Percentiles rank a stretch among this genome's conserved stretches.
Evolutionary conservation across 2,329 filamentous ascomycete genomes (phyloP).

Genomic region (Fusarium acutatum): DNA sequence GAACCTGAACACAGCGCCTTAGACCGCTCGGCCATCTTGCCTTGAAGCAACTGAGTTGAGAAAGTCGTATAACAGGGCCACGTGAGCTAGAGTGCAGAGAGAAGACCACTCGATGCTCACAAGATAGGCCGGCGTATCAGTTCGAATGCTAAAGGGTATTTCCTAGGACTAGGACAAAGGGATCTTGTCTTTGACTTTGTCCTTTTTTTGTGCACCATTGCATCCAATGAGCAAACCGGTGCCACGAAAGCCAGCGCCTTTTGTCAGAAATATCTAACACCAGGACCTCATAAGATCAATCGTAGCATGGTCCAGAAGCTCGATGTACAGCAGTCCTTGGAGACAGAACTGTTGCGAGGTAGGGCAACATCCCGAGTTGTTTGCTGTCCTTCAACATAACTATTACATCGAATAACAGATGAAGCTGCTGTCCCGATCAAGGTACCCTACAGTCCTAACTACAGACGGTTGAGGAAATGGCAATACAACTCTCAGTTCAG

Average conservation of each 20-base stretch:
- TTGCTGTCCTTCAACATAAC: not conserved
- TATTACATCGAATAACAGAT: not conserved
- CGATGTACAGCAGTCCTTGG: not conserved
- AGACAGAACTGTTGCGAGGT: not conserved
- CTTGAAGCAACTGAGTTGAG: rapidly evolving
- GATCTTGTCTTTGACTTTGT: too few relatives aligned
- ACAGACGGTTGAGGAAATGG: not conserved
- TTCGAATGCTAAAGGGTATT: rapidly evolving
- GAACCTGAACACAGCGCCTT: slow-evolving; percentile 39
- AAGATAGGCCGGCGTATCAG: rapidly evolving
- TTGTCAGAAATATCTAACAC: not conserved
- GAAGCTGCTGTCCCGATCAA: not conserved
- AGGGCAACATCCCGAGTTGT: too few relatives aligned
- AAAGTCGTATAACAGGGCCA: rapidly evolving
- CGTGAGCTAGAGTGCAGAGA: rapidly evolving
- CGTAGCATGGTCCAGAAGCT: not conserved
- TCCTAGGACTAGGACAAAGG: rapidly evolving
- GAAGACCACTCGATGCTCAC: not conserved
- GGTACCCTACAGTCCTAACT: not conserved
- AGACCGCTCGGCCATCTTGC: slow-evolving; percentile 35
- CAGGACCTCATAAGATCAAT: not conserved
- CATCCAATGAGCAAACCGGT: rapidly evolving
- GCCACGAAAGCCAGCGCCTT: rapidly evolving
- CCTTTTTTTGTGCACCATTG: too few relatives aligned
- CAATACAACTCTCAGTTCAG: too few relatives aligned